Base-by-base conservation (phyloP, 108 stramenopile genomes). In the Nitzschia palea region DNA sequence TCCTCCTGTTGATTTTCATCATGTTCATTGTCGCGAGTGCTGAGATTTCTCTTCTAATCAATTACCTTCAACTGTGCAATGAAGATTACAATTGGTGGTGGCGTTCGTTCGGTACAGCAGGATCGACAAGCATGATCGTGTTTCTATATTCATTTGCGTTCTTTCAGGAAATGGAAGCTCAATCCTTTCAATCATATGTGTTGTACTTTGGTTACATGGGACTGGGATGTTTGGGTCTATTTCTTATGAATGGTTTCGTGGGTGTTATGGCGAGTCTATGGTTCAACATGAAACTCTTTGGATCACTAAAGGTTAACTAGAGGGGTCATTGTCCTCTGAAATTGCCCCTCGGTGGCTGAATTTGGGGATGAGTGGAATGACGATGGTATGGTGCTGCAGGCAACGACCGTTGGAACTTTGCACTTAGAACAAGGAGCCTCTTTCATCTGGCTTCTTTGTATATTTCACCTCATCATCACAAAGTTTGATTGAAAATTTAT, bases 61-160 rank as follows among this genome's bases (percentile, higher is more conserved):
- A 78, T 85, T 99, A 98, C 86, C 98, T 98, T 77, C 96, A 95
- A 80, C 94, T 98, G 5, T 93, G 94, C 67, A 81, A 89, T 27
- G 98, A 98, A 83, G 91, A 99, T 79, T 96, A 98, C 80, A 92
- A 91, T 67, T 99, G 99, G 99, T 98, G 99, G 98, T 99, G 99
- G 99, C 86, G 97, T 47, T 91, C 95, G 53, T 95, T 97, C 74
- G 52, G 72, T 62, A 85, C 90, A 59, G 82, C 85, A 18, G 97
- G 96, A 59, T 78, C 90, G 6, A 92, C 93, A 23, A 97, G 90
- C 3, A 44, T 93, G 18, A 98, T 94, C 67, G 88, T 98, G 67
- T 97, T 97, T 52, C 53, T 96, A 33, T 99, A 98, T 81, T 90
- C 89, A 29, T 74, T 96, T 55, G 79, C 92, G 48, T 98, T 98